Evolutionary conservation across 768 basidiomycete species (phyloP).

Genomic region (Sarcodon sp.): DNA sequence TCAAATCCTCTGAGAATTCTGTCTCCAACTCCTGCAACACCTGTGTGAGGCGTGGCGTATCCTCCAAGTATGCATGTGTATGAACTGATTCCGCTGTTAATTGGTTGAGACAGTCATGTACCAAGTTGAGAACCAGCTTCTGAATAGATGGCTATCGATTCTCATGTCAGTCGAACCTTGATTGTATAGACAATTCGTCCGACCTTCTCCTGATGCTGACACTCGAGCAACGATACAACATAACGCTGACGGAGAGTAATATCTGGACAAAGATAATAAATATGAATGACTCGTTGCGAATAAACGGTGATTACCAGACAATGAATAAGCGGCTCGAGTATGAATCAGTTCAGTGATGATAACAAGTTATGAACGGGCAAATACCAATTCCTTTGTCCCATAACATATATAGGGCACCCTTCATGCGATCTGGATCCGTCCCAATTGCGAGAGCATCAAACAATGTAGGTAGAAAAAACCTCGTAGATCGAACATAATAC

Average conservation of each 20-base stretch:
- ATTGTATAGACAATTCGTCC: background rate
- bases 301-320: constrained; percentile 31
- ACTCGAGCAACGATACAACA: constrained; percentile 40
- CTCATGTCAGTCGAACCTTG: background rate
- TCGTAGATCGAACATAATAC: constrained; percentile 64
- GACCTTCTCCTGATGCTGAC: constrained; percentile 83
- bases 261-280: background rate
- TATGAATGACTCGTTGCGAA: constrained; percentile 8
- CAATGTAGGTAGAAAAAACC: constrained; percentile 45
- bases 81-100: constrained; percentile 53
- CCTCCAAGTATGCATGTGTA: constrained; percentile 46
- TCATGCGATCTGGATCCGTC: constrained; percentile 86
- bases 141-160: constrained; percentile 56
- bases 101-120: constrained; percentile 45
- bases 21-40: constrained; percentile 33
- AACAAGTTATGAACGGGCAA: constrained; percentile 3
- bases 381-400: constrained; percentile 60
- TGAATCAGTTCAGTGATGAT: background rate
- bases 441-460: constrained; percentile 57
- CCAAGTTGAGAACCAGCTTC: constrained; percentile 49
- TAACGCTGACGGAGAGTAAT: constrained; percentile 4
- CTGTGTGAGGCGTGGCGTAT: constrained; percentile 30
- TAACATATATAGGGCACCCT: constrained; percentile 80
- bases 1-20: constrained; percentile 33
- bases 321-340: constrained; percentile 46